Percentiles rank a stretch among this genome's conserved stretches.
These are phyloP conservation scores for Penicillium parvum DNA, from an alignment of 495 filamentous ascomycete species.

Conservation along the genomic window DNA sequence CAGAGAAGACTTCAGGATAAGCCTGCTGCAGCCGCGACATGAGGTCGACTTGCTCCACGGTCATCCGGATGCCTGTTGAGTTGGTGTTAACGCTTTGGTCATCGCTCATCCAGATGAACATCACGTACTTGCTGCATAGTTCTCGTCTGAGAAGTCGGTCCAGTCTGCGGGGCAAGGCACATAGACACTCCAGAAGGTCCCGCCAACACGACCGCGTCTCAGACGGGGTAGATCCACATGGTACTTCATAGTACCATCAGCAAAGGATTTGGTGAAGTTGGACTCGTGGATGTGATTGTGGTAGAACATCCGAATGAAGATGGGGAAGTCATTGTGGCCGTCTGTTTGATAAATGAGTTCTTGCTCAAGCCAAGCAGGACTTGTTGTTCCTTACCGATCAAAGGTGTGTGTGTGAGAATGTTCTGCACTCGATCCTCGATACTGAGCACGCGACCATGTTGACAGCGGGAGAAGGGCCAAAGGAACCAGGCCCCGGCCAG, in stretches of 20 bases:
- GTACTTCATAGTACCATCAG: conserved; percentile 56
- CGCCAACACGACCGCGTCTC: conserved; percentile 44
- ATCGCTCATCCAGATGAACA: not conserved
- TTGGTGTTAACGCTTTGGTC: not conserved
- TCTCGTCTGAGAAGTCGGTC: conserved; percentile 66
- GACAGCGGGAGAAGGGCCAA: conserved; percentile 7
- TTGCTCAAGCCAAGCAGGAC: too few relatives aligned
- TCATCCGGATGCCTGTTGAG: conserved; percentile 57
- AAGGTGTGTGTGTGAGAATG: conserved; percentile 67
- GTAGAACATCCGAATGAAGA: conserved; percentile 61
- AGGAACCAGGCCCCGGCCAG: conserved; percentile 17
- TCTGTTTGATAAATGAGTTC: conserved; percentile 47
- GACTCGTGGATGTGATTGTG: conserved; percentile 73
- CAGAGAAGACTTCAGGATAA: conserved; percentile 67
- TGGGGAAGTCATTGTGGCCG: conserved; percentile 87
- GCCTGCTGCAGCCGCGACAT: conserved; percentile 61
- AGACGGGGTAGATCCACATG: conserved; percentile 81
- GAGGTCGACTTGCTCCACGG: conserved; percentile 80
- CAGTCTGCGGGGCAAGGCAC: conserved; percentile 70
- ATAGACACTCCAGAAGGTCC: conserved; percentile 91
- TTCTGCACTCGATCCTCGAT: conserved; percentile 63
- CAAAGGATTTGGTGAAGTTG: conserved; percentile 67
- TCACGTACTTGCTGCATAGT: conserved; percentile 54
- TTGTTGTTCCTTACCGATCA: conserved; percentile 60
- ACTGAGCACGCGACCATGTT: conserved; percentile 21